Base-by-base conservation (phyloP, 257 asterid species). In the Rauvolfia tetraphylla region DNA sequence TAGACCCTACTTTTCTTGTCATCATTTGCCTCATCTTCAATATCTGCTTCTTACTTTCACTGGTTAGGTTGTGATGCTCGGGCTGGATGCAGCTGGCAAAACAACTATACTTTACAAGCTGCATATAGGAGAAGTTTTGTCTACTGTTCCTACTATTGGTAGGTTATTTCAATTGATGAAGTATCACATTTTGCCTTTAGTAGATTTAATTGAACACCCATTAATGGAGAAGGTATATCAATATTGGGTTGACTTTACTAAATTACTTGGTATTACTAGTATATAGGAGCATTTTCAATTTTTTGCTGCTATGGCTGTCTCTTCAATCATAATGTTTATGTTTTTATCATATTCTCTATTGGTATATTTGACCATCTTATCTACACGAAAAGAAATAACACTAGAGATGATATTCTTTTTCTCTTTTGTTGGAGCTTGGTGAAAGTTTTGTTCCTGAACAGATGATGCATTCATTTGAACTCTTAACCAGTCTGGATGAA, bases 1-100 rank as follows among this genome's bases (percentile, higher is more conserved):
- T 54, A 29, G 44, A 39, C 25, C 39, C 1, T 18, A 34, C 4
- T 54, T 34, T 34, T 3, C 31, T 9, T 20, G 3, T n/a, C 34
- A 38, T 17, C 20, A 1, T 31, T 20, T 20, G 66, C 31, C 44
- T 67, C 63, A 49, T 29, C 57, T n/a, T 29, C 59, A 71, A 29
- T 72, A 27, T 36, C 62, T 41, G 76, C 4, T 65, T 67, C 48
- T 36, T 68, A 5, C 54, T 62, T 39, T 29, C 71, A 69, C 76
- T 80, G 48, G 54, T 57, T 75, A 95, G 99, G 99, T 95, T 84
- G 98, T 95, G 81, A 95, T 93, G 99, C 97, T 95, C 80, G 99
- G 99, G 65, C 90, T 95, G 76, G 99, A 95, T 84, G 98, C 98
- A 67, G 99, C 99, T 87, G 99, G 99, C 70, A 95, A 95, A 93